Base-by-base conservation (phyloP, 176 grass and related monocot species). In the Musa beccarii region DNA sequence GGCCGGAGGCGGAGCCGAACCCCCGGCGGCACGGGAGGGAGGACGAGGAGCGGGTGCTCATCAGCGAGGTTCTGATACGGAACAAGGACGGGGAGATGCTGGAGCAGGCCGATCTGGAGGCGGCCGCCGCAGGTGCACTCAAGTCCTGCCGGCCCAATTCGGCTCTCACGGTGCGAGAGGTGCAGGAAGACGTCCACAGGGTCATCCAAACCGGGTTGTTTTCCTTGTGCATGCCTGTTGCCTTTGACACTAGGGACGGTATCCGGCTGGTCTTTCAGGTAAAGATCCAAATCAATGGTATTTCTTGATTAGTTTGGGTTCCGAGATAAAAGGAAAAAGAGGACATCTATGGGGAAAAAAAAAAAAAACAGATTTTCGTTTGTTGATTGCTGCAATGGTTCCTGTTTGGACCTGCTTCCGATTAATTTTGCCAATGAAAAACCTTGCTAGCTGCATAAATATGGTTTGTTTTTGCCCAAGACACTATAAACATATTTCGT, bases 221-320 rank as follows among this genome's bases (percentile, higher is more conserved):
- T 53, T 75, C 86, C 2, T 87, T 91, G 29, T 99, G 95, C 64
- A 85, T 94, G 86, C 95, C 95, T 26, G 83, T 94, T n/a, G 95
- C 90, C 6, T 61, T 99, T 16, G 95, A 99, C 81, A 99, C 95
- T 74, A 78, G 85, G 43, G 95, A 99, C 51, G 90, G 95, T 59
- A 94, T 94, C 70, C 86, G 95, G 82, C 90, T 99, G 1, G 66
- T 94, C 49, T 94, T 99, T 49, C 79, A 99, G 90, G 95, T 94
- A 57, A 51, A n/a, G 11, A 11, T 7, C 13, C 3, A 20, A 70
- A 21, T 51, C 11, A 4, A 70, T 9, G 10, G 5, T 34, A 17
- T 61, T 63, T 7, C 54, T 63, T 62, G 11, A 62, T 66, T 67
- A 53, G 10, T 19, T 28, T 66, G 13, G 61, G 50, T 11, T 25